Evolutionary conservation across 1,284 basidiomycete species (phyloP).

Genomic region (Tylopilus orsonianus): DNA sequence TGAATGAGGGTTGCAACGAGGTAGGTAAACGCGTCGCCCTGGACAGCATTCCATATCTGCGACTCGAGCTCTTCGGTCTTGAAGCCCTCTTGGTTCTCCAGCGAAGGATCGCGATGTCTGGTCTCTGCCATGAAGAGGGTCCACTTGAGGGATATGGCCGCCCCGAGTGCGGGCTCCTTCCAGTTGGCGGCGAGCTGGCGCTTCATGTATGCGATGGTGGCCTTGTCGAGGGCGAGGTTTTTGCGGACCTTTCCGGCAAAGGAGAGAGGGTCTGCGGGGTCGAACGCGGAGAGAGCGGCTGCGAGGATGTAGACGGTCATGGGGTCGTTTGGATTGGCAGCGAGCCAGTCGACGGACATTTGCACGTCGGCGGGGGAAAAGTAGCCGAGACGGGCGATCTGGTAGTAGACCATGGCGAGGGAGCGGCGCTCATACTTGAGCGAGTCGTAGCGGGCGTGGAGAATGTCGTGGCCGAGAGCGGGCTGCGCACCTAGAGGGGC

Average conservation of each 20-base stretch:
- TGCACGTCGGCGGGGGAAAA: conserved; percentile 60
- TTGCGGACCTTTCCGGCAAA: conserved; percentile 44
- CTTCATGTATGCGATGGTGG: conserved; percentile 55
- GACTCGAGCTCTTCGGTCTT: conserved; percentile 78
- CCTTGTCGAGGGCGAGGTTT: conserved; percentile 44
- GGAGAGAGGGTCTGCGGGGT: conserved; percentile 59
- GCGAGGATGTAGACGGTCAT: conserved; percentile 75
- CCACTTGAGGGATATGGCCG: conserved; percentile 82
- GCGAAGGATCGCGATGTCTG: conserved; percentile 62
- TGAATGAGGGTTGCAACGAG: conserved; percentile 58
- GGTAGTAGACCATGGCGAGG: conserved; percentile 61
- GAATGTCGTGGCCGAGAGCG: conserved; percentile 61
- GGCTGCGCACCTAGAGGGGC: conserved; percentile 39
- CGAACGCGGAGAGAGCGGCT: conserved; percentile 66
- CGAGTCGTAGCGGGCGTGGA: conserved; percentile 65
- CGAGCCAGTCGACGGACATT: conserved; percentile 65
- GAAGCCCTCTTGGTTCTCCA: conserved; percentile 69
- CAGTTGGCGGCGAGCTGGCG: conserved; percentile 60
- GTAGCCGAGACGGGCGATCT: conserved; percentile 63
- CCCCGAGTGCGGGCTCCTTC: conserved; percentile 76
- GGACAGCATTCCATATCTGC: conserved; percentile 78
- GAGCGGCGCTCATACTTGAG: conserved; percentile 70
- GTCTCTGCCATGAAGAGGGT: conserved; percentile 80
- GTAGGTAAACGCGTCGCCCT: conserved; percentile 82
- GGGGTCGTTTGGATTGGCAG: conserved; percentile 58